Evolutionary conservation across 108 stramenopile species (phyloP).

Genomic region (Nannochloropsis gaditana): DNA sequence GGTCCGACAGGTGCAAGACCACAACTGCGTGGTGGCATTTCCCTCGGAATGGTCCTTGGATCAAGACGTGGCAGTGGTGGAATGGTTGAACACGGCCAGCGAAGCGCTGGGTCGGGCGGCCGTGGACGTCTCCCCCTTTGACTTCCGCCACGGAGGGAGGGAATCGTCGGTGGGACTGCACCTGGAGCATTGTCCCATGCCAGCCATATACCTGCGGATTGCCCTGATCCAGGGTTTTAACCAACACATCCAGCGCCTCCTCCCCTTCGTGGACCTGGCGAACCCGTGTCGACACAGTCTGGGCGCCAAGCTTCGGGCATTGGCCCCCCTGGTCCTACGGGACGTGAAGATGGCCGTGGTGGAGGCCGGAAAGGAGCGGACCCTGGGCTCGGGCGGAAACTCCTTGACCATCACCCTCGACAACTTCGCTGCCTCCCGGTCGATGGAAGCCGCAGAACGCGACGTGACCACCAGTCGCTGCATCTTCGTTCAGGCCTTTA

Average conservation of each 20-base stretch:
- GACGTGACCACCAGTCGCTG: constrained; percentile 49
- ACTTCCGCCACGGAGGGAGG: not conserved
- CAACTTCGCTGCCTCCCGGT: constrained; percentile 45
- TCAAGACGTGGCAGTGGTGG: not conserved
- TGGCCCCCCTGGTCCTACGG: constrained; percentile 43
- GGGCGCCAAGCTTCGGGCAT: constrained; percentile 31
- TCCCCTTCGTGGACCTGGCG: not conserved
- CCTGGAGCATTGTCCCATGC: not conserved
- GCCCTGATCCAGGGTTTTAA: not conserved
- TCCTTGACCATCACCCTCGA: constrained; percentile 43
- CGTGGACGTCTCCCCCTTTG: not conserved
- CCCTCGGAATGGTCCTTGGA: not conserved
- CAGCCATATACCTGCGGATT: not conserved
- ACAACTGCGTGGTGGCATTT: not conserved
- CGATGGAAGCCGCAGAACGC: constrained; percentile 37
- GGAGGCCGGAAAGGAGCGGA: constrained; percentile 39
- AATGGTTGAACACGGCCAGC: not conserved
- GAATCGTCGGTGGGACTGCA: not conserved
- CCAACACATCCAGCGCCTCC: not conserved
- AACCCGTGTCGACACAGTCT: not conserved
- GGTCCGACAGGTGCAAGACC: not conserved
- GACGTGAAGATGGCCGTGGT: constrained; percentile 49
- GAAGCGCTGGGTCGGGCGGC: not conserved
- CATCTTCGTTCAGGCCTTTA: constrained; percentile 55
- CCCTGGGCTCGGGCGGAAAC: constrained; percentile 35